A percentile compares a stretch with the other conserved stretches of the same genome.
Conservation (phyloP, 1,284 basidiomycete species). For the Farysia itapuensis region DNA sequence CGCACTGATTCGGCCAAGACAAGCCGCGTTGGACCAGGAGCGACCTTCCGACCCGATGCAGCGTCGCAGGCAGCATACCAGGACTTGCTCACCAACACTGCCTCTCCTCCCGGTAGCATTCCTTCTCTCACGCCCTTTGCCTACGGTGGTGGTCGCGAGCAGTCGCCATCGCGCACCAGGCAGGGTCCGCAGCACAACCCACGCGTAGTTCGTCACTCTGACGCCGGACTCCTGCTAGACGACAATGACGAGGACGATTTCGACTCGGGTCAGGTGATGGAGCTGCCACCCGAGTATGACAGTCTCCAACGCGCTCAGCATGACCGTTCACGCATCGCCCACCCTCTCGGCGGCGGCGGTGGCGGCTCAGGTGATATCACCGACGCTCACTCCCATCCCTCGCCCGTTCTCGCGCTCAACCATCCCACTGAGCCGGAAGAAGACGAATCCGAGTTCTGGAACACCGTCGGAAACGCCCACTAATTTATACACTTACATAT, state of each 20-base stretch:
- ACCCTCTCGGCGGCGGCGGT: no score
- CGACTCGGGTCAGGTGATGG: constrained; percentile 17
- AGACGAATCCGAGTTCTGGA: constrained; percentile 35
- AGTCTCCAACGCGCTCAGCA: constrained; percentile 17
- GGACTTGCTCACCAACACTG: constrained; percentile 17
- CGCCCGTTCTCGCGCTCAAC: no score
- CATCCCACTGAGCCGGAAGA: no score
- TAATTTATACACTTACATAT: not conserved
- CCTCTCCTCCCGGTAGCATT: constrained; percentile 3
- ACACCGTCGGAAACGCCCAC: not conserved
- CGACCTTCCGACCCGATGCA: constrained; percentile 28
- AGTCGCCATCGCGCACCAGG: no score
- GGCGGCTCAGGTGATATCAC: no score
- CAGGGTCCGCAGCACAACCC: not conserved
- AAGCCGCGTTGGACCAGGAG: constrained; percentile 16
- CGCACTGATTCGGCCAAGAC: constrained; percentile 29
- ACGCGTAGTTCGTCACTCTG: constrained; percentile 38
- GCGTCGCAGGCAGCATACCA: constrained; percentile 33
- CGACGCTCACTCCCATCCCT: no score
- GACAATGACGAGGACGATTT: constrained; percentile 33
- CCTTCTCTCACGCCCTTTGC: not conserved
- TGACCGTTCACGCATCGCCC: no score
- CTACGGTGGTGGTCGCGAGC: no score
- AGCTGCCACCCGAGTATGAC: constrained; percentile 49
- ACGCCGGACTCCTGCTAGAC: constrained; percentile 46